Base-by-base conservation (phyloP, 2,329 filamentous ascomycete genomes). In the Fusarium liriodendri region DNA sequence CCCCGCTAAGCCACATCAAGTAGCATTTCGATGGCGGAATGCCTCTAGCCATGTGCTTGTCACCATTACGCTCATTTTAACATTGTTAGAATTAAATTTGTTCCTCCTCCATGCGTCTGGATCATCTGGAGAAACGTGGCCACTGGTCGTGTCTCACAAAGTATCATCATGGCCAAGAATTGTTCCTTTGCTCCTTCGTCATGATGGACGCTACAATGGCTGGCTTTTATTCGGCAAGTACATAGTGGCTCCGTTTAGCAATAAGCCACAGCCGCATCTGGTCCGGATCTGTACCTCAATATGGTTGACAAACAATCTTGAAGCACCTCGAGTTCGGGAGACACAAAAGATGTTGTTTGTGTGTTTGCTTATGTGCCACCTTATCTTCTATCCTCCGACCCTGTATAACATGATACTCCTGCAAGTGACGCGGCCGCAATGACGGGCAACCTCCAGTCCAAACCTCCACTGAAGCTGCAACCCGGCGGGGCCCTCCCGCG, bases 401-500 rank as follows among this genome's bases (percentile, higher is more conserved):
- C 25, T 10, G 47, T 32, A 18, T 27, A 29, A 32, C 47, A 52
- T 25, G 22, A 50, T 22, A 50, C 16, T 50, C 45, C 6, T n/a
- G 47, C 25, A 32, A 27, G 25, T 27, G 47, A 52, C n/a, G 52
- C 52, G 29, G 29, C 32, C 20, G 20, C 13, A 20, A 33, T 35
- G 29, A 25, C 20, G 52, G 52, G 29, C 20, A n/a, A 7, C 52
- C n/a, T 22, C 52, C 32, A 45, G 40, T 45, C 42, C 22, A 50
- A 35, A 57, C 58, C 50, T 66, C 47, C 55, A 38, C 47, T 45
- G 55, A 47, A 47, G n/a, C 42, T 73, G 37, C 63, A 65, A 67
- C 29, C 62, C 63, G 11, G 72, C 50, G 72, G 72, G 68, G 70
- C 60, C 57, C 42, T 55, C 59, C 52, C 50, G 14, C 38, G 45